Percentiles rank a stretch among this genome's conserved stretches.
Conservation (phyloP, 2,329 filamentous ascomycete genomes). For the Gaeumannomyces tritici region DNA sequence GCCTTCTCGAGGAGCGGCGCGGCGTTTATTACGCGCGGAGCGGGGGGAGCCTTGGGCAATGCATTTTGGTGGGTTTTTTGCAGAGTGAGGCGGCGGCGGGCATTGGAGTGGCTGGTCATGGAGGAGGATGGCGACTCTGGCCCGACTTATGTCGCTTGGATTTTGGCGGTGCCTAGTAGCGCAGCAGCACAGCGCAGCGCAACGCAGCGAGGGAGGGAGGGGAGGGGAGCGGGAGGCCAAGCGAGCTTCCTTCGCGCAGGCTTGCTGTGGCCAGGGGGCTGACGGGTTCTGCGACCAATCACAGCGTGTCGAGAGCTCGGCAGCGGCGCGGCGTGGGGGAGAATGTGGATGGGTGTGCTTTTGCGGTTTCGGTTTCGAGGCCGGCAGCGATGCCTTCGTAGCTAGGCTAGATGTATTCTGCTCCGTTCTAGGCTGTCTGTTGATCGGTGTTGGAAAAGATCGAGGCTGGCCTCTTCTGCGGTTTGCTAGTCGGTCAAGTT, state of each 20-base stretch:
- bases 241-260: neutral
- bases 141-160: neutral
- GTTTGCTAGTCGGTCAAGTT: neutral
- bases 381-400: neutral
- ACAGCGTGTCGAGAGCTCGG: neutral
- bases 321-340: neutral
- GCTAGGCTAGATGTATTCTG: neutral
- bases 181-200: neutral
- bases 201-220: neutral
- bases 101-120: constrained; percentile 30
- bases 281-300: neutral
- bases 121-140: constrained; percentile 14
- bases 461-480: too few relatives aligned
- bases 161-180: neutral
- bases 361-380: neutral
- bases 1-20: constrained; percentile 43
- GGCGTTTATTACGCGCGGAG: constrained; percentile 44
- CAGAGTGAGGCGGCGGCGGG: constrained; percentile 33
- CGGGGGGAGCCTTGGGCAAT: constrained; percentile 25
- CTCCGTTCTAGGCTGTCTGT: neutral
- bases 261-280: neutral
- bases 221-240: neutral
- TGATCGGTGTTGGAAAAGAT: neutral
- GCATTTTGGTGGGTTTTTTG: constrained; percentile 14
- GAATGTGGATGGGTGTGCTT: neutral